These are phyloP conservation scores for Clonostachys solani DNA, from an alignment of 2,329 filamentous ascomycete species.

Conservation along the genomic window DNA sequence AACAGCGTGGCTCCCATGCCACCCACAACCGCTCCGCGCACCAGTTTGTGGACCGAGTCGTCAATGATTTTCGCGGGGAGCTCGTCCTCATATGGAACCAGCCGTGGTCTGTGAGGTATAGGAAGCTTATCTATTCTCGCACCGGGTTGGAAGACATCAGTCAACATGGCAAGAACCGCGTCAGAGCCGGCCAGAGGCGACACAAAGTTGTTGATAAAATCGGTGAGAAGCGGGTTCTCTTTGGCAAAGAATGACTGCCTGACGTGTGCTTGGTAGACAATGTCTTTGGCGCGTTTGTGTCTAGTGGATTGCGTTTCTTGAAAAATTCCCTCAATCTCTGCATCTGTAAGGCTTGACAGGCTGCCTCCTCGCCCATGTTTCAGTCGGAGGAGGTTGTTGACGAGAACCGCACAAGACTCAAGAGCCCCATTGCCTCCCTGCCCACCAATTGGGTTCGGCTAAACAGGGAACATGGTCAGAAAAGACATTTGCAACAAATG, in stretches of 20 bases:
- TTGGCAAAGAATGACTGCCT: background rate
- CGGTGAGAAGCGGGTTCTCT: background rate
- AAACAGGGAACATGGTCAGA: too few species aligned
- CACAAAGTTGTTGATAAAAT: background rate
- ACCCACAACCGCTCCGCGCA: background rate
- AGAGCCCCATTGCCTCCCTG: constrained; percentile 17
- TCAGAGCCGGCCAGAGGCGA: background rate
- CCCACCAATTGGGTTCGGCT: constrained; percentile 14
- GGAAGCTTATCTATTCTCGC: background rate
- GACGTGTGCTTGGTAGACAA: too few species aligned
- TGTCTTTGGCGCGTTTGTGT: too few species aligned
- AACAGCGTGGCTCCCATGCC: background rate
- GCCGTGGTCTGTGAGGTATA: background rate
- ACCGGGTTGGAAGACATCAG: too few species aligned
- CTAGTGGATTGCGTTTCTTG: constrained; percentile 10
- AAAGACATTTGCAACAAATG: too few species aligned
- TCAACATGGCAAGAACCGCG: too few species aligned
- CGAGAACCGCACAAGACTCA: constrained; percentile 12
- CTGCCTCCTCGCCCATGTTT: background rate
- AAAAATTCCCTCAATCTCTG: constrained; percentile 4
- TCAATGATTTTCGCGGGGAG: background rate
- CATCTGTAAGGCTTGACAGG: background rate
- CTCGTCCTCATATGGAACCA: background rate
- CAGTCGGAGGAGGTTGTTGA: constrained; percentile 5
- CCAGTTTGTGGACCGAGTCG: background rate